Base-by-base conservation (phyloP, 73 alveolate genomes). In the Urostyla sp. region DNA sequence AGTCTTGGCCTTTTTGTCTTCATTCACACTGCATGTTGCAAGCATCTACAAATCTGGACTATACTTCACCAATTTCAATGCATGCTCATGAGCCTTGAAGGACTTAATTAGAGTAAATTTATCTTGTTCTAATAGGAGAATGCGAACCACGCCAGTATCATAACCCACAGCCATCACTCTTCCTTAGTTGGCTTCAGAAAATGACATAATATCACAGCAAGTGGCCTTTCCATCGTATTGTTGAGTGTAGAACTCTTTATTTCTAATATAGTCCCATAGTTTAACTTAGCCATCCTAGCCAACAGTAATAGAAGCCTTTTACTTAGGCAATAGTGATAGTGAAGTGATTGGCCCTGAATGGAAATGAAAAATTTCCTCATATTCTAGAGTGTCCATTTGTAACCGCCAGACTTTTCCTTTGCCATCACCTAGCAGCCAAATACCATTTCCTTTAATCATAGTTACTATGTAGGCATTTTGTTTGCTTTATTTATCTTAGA, bases 401-500 rank as follows among this genome's bases (percentile, higher is more conserved):
- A 96, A 83, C 75, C 90, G 90, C 90, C 95, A 91, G 36, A 97
- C 88, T 72, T 89, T 94, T 18, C 99, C 99, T 26, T 87, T 94
- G 37, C 95, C 96, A 87, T 97, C 99, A 50, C 87, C 94, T 0
- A 94, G 72, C 6, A 97, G 80, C 99, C 99, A 97, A 61, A 87
- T 78, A 55, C 75, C 95, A 32, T 88, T 89, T 52, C 95, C 96
- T 52, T 85, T 89, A 5, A 95, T 91, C 89, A 97, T 91, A 45
- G 85, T 81, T 23, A 87, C 92, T 50, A 97, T 95, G 66, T 89
- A 53, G 13, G 98, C 95, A 56, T 93, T 93, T 16, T 73, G 50
- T 31, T 83, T 95, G 46, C 98, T 90, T 54, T 55, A 87, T 15
- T 80, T 87, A 44, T 90, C 90, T 28, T 49, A 48, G 55, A 87